Conservation (phyloP, 768 basidiomycete species). For the Lactifluus subvellereus region DNA sequence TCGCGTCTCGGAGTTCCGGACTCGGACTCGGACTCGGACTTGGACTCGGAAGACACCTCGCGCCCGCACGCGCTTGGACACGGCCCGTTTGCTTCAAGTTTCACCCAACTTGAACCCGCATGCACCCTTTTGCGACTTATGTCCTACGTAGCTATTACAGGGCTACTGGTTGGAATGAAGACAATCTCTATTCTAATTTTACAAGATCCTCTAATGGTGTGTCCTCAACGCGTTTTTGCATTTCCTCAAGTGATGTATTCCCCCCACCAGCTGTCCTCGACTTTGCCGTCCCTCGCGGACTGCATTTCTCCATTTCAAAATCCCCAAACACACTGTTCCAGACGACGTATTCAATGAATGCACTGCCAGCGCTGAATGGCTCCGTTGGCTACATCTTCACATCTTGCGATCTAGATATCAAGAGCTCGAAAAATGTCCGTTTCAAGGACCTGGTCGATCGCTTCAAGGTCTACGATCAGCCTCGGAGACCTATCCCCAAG, state of each 20-base stretch:
- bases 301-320: constrained; percentile 78
- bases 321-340: constrained; percentile 85
- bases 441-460: constrained; percentile 89
- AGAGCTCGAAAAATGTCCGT: constrained; percentile 60
- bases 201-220: constrained; percentile 85
- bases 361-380: constrained; percentile 88
- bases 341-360: constrained; percentile 89
- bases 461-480: constrained; percentile 79
- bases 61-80: no score
- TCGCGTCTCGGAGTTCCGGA: neutral
- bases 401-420: constrained; percentile 73
- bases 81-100: no score
- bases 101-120: neutral
- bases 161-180: constrained; percentile 96
- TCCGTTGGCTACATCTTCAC: constrained; percentile 92
- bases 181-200: constrained; percentile 86
- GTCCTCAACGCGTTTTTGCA: constrained; percentile 10
- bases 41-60: no score
- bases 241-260: neutral
- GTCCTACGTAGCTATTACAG: constrained; percentile 86
- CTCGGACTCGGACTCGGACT: no score
- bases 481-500: constrained; percentile 68
- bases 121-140: constrained; percentile 87
- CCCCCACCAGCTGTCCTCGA: constrained; percentile 71
- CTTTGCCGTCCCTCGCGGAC: constrained; percentile 78